Base-by-base conservation (phyloP, 106 monocot genomes). In the Chionographis japonica region DNA sequence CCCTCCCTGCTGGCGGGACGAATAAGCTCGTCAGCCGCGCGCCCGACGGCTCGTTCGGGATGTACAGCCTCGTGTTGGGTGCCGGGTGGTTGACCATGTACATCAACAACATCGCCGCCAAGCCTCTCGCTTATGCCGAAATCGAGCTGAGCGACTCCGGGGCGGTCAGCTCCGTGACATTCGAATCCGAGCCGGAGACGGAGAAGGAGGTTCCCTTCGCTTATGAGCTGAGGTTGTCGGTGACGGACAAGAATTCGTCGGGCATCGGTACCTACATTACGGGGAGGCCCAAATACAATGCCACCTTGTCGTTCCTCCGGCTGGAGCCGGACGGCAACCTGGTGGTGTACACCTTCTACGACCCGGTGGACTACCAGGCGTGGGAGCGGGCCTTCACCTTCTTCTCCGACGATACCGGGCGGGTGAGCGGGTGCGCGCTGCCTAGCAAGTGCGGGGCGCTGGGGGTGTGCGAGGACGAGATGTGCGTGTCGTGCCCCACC, bases 401-500 rank as follows among this genome's bases (percentile, higher is more conserved):
- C 62, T 68, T 79, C 58, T 18, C 61, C 12, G 52, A 64, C 55
- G 37, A 39, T 10, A 35, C 18, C 43, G 56, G 46, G 46, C 5
- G 0, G 2, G 2, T 46, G 46, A 46, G 46, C 46, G 46, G 68
- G 9, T 81, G 81, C 67, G 4, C 37, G 6, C 59, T 76, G 38
- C 75, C 76, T 20, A 71, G 60, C 61, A 71, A 46, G 41, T 81
- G 81, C 51, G 81, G 76, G 13, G 13, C 59, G 9, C 67, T 81
- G 10, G 81, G 81, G 0, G 40, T 76, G 54, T 81, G 81, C 72
- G 20, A 72, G 54, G 67, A 56, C 18, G 72, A 68, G 52, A 67
- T 72, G 72, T 81, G 81, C 62, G 71, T 76, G 6, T 76, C 71
- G 5, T 81, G 81, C 62, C 81, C 81, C 0, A 72, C 72, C 19